These are phyloP conservation scores for Oryza meyeriana DNA, from an alignment of 176 grass and related monocot species.

Conservation along the genomic window DNA sequence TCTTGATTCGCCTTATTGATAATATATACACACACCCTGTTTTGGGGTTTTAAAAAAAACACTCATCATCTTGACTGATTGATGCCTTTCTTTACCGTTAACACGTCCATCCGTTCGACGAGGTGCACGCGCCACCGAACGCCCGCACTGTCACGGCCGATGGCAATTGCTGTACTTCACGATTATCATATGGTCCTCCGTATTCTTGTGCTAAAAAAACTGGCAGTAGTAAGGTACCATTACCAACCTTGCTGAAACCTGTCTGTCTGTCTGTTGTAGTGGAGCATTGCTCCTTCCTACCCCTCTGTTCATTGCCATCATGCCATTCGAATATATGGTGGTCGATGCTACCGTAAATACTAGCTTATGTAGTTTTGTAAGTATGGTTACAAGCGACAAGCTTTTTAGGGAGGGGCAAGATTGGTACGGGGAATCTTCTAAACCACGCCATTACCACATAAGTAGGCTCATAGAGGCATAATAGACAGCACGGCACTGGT, in stretches of 20 bases:
- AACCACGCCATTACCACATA: neutral
- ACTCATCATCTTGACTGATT: neutral
- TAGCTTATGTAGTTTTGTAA: neutral
- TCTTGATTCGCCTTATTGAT: too few relatives aligned
- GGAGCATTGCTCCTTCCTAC: neutral
- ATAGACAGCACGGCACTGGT: neutral
- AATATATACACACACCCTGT: too few relatives aligned
- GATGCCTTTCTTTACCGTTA: slow-evolving; percentile 13
- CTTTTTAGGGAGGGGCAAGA: neutral
- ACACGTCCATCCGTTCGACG: slow-evolving; percentile 6
- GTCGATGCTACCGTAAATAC: too few relatives aligned
- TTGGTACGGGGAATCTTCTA: neutral
- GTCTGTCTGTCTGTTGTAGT: neutral
- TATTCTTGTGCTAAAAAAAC: neutral
- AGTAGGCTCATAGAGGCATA: neutral
- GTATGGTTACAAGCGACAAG: neutral
- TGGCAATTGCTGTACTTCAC: neutral
- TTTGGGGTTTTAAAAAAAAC: too few relatives aligned
- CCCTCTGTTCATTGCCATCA: too few relatives aligned
- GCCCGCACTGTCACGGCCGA: neutral
- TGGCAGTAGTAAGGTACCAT: neutral
- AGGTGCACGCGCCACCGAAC: slow-evolving; percentile 35
- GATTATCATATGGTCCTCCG: neutral
- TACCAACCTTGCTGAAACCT: neutral
- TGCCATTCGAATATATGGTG: too few relatives aligned